Evolutionary conservation across 2,329 filamentous ascomycete species (phyloP).

Genomic region (Penicillium crustosum): DNA sequence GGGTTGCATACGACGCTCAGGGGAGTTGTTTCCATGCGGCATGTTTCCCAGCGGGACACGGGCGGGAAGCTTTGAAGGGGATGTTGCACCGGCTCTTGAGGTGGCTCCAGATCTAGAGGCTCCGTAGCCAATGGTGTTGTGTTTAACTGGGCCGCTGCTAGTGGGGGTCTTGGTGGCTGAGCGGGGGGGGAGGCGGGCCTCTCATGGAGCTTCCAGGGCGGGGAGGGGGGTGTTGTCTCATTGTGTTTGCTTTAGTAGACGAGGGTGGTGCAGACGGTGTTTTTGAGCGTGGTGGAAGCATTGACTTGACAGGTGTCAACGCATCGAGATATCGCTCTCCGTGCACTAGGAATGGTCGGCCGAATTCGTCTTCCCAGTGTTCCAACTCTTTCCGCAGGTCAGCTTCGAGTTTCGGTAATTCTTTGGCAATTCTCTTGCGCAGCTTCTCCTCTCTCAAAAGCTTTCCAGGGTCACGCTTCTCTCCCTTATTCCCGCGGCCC

Average conservation of each 20-base stretch:
- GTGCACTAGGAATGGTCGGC: slow-evolving; percentile 86
- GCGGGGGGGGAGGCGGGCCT: slow-evolving; percentile 43
- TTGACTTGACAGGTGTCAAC: slow-evolving; percentile 67
- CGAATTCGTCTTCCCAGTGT: slow-evolving; percentile 90
- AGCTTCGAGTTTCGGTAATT: slow-evolving; percentile 83
- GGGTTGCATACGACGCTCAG: slow-evolving; percentile 63
- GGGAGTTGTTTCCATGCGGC: slow-evolving; percentile 67
- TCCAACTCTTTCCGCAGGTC: slow-evolving; percentile 83
- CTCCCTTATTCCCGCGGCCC: slow-evolving; percentile 86
- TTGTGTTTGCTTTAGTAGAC: slow-evolving; percentile 27
- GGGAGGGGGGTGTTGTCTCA: slow-evolving; percentile 30
- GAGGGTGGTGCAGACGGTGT: slow-evolving; percentile 43
- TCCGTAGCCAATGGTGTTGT: slow-evolving; percentile 37
- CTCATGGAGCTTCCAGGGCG: slow-evolving; percentile 39
- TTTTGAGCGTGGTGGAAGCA: slow-evolving; percentile 58
- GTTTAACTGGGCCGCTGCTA: slow-evolving; percentile 40
- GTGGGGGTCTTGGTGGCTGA: slow-evolving; percentile 51
- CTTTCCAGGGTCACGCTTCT: slow-evolving; percentile 91
- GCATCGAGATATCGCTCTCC: slow-evolving; percentile 88
- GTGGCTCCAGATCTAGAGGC: slow-evolving; percentile 34
- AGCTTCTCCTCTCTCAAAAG: slow-evolving; percentile 96
- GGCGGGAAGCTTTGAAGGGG: slow-evolving; percentile 51
- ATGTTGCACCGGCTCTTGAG: slow-evolving; percentile 37
- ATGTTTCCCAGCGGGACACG: slow-evolving; percentile 49
- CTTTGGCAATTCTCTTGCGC: slow-evolving; percentile 94